These are phyloP conservation scores for Trichoderma sp. DNA, from an alignment of 2,329 filamentous ascomycete species.

Conservation along the genomic window DNA sequence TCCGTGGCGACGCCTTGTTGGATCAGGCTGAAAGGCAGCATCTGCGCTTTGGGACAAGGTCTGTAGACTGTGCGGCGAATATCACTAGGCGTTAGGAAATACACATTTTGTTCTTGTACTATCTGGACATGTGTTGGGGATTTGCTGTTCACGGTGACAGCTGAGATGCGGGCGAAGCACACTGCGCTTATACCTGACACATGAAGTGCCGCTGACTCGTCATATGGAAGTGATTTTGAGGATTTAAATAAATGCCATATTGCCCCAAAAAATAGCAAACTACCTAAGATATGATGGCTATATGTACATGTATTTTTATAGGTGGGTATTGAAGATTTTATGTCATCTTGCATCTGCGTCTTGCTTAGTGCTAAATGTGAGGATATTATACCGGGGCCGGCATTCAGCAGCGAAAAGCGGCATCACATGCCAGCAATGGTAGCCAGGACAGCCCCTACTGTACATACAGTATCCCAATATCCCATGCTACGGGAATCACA, in stretches of 20 bases:
- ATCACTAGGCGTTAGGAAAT: constrained; percentile 7
- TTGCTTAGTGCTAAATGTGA: neutral
- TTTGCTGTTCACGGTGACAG: neutral
- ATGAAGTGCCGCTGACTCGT: neutral
- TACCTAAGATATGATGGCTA: neutral
- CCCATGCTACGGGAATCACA: neutral
- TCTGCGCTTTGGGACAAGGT: neutral
- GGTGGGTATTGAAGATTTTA: neutral
- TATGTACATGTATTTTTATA: neutral
- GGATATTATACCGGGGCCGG: neutral
- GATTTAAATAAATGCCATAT: neutral
- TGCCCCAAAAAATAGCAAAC: neutral
- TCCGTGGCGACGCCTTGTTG: neutral
- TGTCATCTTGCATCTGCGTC: neutral
- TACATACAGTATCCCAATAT: neutral
- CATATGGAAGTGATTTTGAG: neutral
- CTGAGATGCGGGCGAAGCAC: neutral
- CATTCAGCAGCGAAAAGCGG: neutral
- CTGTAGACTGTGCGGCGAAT: neutral
- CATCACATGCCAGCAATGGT: neutral
- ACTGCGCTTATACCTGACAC: neutral
- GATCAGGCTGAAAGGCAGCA: neutral
- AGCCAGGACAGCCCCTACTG: neutral
- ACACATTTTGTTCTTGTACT: neutral
- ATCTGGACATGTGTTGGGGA: neutral